A percentile compares a stretch with the other conserved stretches of the same genome.
phyloP scores from a whole-genome alignment of 345 rosid genomes.

The Populus simonii region DNA sequence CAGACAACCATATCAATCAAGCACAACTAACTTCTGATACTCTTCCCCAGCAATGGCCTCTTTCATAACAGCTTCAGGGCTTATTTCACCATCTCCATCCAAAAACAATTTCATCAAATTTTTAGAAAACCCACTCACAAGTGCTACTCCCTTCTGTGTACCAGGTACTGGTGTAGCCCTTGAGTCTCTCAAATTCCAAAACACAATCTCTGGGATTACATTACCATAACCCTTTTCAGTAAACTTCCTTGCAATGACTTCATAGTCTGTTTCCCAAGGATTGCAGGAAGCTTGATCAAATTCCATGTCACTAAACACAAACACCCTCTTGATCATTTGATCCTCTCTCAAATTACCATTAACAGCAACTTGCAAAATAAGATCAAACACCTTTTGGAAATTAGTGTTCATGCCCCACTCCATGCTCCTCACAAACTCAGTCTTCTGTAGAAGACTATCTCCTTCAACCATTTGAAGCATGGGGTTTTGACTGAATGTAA shows the following conservation, averaged over 20 bases:
- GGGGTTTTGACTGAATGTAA: constrained; percentile 51
- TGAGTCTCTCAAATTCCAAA: constrained; percentile 66
- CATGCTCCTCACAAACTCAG: constrained; percentile 39
- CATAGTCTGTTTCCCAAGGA: constrained; percentile 54
- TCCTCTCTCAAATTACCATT: constrained; percentile 41
- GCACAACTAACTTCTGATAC: constrained; percentile 36
- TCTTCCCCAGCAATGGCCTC: constrained; percentile 43
- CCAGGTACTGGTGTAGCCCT: constrained; percentile 41
- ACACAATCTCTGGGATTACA: constrained; percentile 51
- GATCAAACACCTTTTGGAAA: constrained; percentile 54
- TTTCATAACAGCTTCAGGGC: constrained; percentile 41
- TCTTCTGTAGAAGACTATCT: constrained; percentile 29
- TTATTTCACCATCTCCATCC: constrained; percentile 36
- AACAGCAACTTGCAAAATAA: constrained; percentile 48
- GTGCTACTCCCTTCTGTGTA: constrained; percentile 46
- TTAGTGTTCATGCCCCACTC: constrained; percentile 37
- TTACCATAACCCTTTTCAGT: constrained; percentile 44
- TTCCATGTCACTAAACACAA: constrained; percentile 76
- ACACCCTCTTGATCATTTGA: constrained; percentile 53
- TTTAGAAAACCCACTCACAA: constrained; percentile 66
- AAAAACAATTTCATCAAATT: constrained; percentile 56
- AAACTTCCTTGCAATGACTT: constrained; percentile 42
- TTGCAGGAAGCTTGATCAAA: constrained; percentile 43
- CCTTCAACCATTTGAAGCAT: constrained; percentile 40
- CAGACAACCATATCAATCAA: constrained; percentile 30